phyloP scores from a whole-genome alignment of 192 early-diverging fungal genomes.

The Podila horticola region DNA sequence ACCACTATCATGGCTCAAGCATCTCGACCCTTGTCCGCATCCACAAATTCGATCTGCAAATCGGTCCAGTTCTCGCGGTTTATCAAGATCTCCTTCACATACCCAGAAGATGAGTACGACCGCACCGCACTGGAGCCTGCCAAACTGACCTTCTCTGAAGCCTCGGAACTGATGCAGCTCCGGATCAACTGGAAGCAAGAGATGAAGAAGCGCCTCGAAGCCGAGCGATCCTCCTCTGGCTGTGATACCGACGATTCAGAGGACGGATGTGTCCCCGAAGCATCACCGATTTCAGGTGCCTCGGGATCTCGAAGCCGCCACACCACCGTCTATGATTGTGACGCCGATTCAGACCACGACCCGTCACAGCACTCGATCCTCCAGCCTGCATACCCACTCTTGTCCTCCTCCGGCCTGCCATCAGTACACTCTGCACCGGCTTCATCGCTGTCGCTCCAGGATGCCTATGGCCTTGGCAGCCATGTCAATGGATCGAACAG shows the following conservation, averaged over 20 bases:
- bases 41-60: constrained; percentile 21
- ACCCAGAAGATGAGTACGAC: constrained; percentile 54
- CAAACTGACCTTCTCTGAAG: constrained; percentile 48
- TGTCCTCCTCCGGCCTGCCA: neutral
- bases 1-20: constrained; percentile 5
- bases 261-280: neutral
- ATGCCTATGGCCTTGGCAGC: neutral
- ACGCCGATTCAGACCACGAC: neutral
- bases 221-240: neutral
- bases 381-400: neutral
- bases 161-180: constrained; percentile 47
- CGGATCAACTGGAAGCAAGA: constrained; percentile 50
- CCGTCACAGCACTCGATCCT: neutral
- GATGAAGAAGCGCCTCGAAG: constrained; percentile 35
- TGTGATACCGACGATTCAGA: neutral
- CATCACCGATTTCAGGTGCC: neutral
- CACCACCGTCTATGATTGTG: neutral
- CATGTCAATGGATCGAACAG: neutral
- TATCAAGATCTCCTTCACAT: constrained; percentile 51
- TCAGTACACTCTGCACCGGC: neutral
- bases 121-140: constrained; percentile 51
- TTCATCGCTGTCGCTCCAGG: neutral
- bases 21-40: constrained; percentile 13
- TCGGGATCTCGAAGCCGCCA: neutral
- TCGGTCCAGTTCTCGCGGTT: constrained; percentile 54